Percentiles rank a stretch among this genome's conserved stretches.
These are phyloP conservation scores for Globisporangium echinulatum DNA, from an alignment of 352 stramenopile species.

Conservation along the genomic window DNA sequence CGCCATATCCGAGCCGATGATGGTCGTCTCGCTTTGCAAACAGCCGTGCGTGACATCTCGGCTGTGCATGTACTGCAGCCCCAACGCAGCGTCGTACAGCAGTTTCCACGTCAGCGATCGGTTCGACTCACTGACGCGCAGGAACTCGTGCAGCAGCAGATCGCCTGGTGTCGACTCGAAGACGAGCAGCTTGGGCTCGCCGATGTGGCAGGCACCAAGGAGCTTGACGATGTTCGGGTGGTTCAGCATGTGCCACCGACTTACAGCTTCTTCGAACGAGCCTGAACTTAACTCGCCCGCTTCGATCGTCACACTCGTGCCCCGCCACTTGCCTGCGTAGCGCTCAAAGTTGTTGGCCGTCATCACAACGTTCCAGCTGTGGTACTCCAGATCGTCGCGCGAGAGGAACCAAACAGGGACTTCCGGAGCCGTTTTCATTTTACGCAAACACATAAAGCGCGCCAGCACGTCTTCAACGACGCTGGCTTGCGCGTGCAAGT, in stretches of 20 bases:
- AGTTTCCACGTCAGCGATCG: conserved; percentile 8
- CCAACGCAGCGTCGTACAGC: conserved; percentile 19
- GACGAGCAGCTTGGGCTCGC: background rate
- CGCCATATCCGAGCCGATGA: conserved; percentile 8
- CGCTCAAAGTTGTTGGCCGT: background rate
- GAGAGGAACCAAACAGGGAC: conserved; percentile 1
- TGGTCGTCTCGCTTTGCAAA: conserved; percentile 8
- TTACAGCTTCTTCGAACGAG: background rate
- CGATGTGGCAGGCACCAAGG: background rate
- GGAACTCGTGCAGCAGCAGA: background rate
- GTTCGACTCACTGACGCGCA: background rate
- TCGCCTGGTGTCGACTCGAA: background rate
- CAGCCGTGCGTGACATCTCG: conserved; percentile 14
- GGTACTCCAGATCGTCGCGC: conserved; percentile 3
- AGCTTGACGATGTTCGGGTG: conserved; percentile 8
- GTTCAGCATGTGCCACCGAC: background rate
- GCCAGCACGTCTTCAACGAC: background rate
- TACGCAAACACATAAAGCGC: background rate
- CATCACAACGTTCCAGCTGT: conserved; percentile 1
- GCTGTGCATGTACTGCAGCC: conserved; percentile 21
- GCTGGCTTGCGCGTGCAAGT: background rate
- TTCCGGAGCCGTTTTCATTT: background rate
- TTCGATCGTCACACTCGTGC: background rate
- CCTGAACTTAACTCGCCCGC: background rate
- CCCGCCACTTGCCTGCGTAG: conserved; percentile 2